phyloP scores from a whole-genome alignment of 176 grass and related monocot species.

The Oryza glumipatula region DNA sequence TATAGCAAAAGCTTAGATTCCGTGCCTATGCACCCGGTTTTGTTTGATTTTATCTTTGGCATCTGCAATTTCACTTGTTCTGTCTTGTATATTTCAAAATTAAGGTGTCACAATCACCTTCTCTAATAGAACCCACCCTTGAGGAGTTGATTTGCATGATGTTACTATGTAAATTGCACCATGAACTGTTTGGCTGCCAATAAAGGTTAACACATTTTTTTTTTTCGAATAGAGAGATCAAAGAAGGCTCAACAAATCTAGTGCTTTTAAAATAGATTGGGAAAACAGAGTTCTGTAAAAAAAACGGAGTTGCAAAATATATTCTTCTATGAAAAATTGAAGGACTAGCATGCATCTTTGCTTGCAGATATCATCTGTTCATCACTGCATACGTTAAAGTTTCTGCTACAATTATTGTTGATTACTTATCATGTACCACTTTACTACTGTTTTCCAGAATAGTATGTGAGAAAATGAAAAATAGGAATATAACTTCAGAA shows the following conservation, averaged over 20 bases:
- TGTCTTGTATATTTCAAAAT: conserved; percentile 5
- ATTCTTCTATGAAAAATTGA: conserved; percentile 2
- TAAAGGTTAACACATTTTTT: conserved; percentile 4
- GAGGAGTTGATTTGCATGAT: conserved; percentile 3
- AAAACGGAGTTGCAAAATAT: neutral
- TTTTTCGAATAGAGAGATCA: neutral
- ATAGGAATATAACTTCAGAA: neutral
- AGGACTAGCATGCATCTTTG: neutral
- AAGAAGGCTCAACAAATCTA: neutral
- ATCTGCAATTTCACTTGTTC: conserved; percentile 30
- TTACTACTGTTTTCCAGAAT: neutral
- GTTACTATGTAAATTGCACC: conserved; percentile 12
- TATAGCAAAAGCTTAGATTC: conserved; percentile 9
- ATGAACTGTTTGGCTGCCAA: conserved; percentile 4
- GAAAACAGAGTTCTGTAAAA: neutral
- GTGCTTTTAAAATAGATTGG: neutral
- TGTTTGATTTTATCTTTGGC: conserved; percentile 19
- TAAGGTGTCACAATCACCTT: conserved; percentile 1
- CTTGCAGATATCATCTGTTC: neutral
- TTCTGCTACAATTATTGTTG: conserved; percentile 11
- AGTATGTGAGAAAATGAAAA: neutral
- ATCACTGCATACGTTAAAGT: neutral
- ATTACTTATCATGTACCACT: neutral
- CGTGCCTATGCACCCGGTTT: neutral
- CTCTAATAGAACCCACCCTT: conserved; percentile 11